Conservation (phyloP, 2,329 filamentous ascomycete genomes). For the Sporothrix dimorphospora region DNA sequence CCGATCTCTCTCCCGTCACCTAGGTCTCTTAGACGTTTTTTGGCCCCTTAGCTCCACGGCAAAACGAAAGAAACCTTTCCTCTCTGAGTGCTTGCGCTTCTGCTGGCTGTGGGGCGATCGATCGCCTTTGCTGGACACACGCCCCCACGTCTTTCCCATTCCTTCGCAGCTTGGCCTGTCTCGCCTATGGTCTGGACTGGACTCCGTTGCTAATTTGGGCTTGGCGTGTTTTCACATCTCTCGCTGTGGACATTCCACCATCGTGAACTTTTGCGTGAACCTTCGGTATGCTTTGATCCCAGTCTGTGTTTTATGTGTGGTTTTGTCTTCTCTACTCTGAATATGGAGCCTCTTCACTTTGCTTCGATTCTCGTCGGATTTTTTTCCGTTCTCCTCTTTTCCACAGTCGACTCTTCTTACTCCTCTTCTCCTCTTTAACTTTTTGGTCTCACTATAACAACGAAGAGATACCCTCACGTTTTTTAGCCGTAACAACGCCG, state of each 20-base stretch:
- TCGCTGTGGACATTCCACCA: slow-evolving; percentile 1
- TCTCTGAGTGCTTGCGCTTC: neutral
- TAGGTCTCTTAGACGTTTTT: neutral
- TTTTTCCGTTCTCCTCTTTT: slow-evolving; percentile 16
- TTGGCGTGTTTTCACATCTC: neutral
- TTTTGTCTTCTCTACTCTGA: neutral
- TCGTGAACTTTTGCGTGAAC: neutral
- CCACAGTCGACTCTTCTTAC: neutral
- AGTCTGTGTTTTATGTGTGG: neutral
- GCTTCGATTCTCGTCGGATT: neutral
- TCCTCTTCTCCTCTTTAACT: too few species aligned
- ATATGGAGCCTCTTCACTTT: slow-evolving; percentile 1
- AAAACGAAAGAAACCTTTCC: neutral
- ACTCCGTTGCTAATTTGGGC: neutral
- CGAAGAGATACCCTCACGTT: neutral
- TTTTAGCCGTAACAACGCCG: too few species aligned
- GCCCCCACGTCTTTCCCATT: neutral
- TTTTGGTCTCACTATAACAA: too few species aligned
- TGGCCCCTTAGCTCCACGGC: neutral
- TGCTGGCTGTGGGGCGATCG: neutral
- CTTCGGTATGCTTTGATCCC: neutral
- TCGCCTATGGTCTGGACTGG: slow-evolving; percentile 2
- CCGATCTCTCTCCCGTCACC: slow-evolving; percentile 10
- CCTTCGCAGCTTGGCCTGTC: neutral
- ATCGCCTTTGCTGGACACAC: slow-evolving; percentile 7